These are phyloP conservation scores for Dictyostelium discoideum DNA, from an alignment of 78 protist genomes.

Conservation along the genomic window DNA sequence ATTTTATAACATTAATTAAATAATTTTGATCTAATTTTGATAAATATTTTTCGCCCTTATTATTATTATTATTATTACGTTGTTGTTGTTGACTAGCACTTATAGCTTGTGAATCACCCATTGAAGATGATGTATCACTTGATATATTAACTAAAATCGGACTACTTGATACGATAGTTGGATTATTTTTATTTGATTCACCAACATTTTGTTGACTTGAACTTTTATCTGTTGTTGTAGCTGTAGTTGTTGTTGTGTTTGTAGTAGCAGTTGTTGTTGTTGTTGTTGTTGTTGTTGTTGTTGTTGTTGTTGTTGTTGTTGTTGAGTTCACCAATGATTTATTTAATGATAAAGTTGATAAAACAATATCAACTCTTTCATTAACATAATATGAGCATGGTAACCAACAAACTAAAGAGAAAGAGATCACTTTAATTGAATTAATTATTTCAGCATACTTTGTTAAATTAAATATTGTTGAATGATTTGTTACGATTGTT, in stretches of 20 bases:
- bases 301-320: not conserved
- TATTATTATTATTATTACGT: not conserved
- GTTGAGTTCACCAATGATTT: not conserved
- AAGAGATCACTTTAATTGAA: not conserved
- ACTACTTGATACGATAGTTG: not conserved
- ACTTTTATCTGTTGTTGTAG: not conserved
- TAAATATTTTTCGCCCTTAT: not conserved
- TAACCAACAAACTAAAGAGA: slow-evolving; percentile 23
- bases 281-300: not conserved
- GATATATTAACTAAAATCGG: not conserved
- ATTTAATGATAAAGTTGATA: not conserved
- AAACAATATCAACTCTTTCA: not conserved
- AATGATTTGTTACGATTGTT: not conserved
- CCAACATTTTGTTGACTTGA: not conserved
- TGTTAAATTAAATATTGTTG: not conserved
- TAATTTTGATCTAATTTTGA: not conserved
- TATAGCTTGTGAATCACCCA: not conserved
- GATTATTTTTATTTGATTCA: not conserved
- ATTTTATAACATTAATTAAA: not conserved
- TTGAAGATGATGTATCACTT: not conserved
- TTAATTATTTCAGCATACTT: not conserved
- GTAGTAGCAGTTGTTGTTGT: too few relatives aligned
- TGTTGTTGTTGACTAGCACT: not conserved
- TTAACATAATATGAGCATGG: not conserved
- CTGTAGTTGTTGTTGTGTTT: not conserved